These are phyloP conservation scores for Trypanosoma boissoni DNA, from an alignment of 208 protist genomes.

Conservation along the genomic window DNA sequence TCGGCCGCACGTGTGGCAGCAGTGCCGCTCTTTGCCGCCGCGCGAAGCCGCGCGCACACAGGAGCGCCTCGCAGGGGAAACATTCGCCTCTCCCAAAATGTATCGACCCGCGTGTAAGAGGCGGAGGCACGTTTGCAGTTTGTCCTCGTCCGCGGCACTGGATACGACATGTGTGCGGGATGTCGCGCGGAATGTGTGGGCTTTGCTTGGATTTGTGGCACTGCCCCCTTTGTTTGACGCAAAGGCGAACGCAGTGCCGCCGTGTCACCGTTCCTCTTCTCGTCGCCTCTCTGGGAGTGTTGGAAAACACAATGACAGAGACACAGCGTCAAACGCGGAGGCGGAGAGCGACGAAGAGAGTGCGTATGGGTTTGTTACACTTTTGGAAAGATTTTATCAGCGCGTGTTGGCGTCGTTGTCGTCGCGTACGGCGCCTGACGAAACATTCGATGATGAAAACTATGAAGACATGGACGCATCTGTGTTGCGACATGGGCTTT, in stretches of 20 bases:
- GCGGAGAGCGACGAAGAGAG: conserved; percentile 3
- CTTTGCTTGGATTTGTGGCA: conserved; percentile 44
- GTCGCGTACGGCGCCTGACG: too few species aligned
- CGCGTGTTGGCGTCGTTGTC: too few species aligned
- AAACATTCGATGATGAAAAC: conserved; percentile 19
- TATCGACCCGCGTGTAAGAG: too few species aligned
- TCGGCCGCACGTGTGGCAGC: too few species aligned
- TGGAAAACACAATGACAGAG: not conserved
- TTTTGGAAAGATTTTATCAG: conserved; percentile 15
- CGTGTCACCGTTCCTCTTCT: not conserved
- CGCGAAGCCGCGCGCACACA: too few species aligned
- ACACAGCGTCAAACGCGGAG: conserved; percentile 11
- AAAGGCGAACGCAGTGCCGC: too few species aligned
- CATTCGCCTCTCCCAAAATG: too few species aligned
- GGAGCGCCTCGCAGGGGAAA: too few species aligned
- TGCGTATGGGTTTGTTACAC: conserved; percentile 8
- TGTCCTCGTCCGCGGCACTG: too few species aligned
- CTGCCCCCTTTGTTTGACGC: conserved; percentile 16
- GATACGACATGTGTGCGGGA: conserved; percentile 30
- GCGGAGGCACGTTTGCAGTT: too few species aligned
- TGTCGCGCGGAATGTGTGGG: conserved; percentile 47
- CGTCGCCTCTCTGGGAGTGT: not conserved
- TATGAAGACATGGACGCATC: conserved; percentile 10
- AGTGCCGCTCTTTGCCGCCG: too few species aligned
- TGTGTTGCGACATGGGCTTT: conserved; percentile 31